Base-by-base conservation (phyloP, 441 rosid species). In the Arabidopsis hybrid region DNA sequence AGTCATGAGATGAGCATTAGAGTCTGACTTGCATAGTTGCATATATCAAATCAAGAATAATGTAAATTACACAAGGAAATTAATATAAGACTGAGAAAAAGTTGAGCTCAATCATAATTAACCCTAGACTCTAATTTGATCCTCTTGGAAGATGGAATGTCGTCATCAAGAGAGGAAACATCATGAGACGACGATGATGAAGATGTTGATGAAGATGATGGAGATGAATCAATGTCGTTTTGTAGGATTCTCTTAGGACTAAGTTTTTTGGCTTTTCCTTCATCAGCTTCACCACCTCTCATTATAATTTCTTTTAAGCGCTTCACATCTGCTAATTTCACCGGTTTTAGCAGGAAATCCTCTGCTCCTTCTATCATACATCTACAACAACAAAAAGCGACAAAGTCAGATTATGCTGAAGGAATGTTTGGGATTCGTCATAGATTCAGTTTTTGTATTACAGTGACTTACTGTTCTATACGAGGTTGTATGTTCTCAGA, bases 331-430 rank as follows among this genome's bases (percentile, higher is more conserved):
- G 90, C 79, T 21, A 86, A 76, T 72, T 87, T 90, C 36, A 92
- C 92, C 1, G 97, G 97, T 84, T 92, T 92, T 26, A 92, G 67
- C 34, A 92, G 29, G 62, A 78, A 92, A 26, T 86, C 93, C 80
- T 87, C 90, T 39, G 94, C 96, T 29, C 96, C 96, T 85, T 88
- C 91, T 39, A 86, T 91, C 80, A 92, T 76, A 72, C 97, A 92
- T 61, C 94, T 91, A 79, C 73, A 65, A 5, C 16, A 9, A 3
- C 2, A 10, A n/a, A 1, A n/a, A 9, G 39, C 17, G 16, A 7
- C 16, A 34, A 34, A 16, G 16, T 69, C 18, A 69, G 59, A 46
- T 36, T 3, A 42, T 12, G 39, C 8, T 51, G 1, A 51, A 2
- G 1, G 32, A 38, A 17, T 59, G 1, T 13, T 13, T n/a, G 2